Conservation (phyloP, 305 asterid species). For the Caryopteris hybrid region DNA sequence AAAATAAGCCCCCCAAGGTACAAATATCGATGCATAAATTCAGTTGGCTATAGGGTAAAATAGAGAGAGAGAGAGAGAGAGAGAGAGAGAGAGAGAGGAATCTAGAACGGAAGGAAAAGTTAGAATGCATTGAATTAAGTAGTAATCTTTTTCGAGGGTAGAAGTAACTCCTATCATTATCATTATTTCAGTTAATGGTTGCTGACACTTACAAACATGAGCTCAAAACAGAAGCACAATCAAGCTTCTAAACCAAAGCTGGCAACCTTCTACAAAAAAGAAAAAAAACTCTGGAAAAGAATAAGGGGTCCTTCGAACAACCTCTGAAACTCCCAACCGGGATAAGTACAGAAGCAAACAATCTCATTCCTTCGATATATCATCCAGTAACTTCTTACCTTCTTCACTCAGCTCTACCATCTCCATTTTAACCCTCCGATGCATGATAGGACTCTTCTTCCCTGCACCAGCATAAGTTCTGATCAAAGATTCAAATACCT, state of each 20-base stretch:
- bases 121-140: neutral
- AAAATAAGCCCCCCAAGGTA: no score
- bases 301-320: neutral
- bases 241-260: slow-evolving; percentile 6
- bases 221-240: neutral
- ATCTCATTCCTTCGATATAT: slow-evolving; percentile 44
- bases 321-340: neutral
- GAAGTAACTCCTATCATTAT: neutral
- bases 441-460: slow-evolving; percentile 54
- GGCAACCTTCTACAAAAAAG: slow-evolving; percentile 9
- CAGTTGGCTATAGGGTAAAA: no score
- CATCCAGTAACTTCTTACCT: slow-evolving; percentile 57
- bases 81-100: no score
- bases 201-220: slow-evolving; percentile 18
- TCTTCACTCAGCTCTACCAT: slow-evolving; percentile 67
- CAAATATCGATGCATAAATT: no score
- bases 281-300: neutral
- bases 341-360: neutral
- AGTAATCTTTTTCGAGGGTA: neutral
- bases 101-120: no score
- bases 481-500: slow-evolving; percentile 58
- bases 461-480: slow-evolving; percentile 74
- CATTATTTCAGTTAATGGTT: slow-evolving; percentile 22
- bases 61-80: no score
- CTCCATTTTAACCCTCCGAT: slow-evolving; percentile 81